phyloP scores from a whole-genome alignment of 1,139 yeast species.

The Pichia sp. region DNA sequence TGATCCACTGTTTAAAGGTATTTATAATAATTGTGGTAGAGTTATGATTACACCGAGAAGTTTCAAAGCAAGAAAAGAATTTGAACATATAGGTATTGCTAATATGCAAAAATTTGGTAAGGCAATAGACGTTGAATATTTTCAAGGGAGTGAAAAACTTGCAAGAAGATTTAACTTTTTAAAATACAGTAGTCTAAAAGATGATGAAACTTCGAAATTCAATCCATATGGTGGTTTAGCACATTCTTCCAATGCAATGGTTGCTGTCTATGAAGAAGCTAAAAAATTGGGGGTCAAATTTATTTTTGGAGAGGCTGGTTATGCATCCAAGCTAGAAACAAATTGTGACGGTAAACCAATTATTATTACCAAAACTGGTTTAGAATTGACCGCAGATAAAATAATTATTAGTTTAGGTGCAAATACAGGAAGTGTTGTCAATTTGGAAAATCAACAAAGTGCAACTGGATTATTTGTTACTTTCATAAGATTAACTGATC shows the following conservation, averaged over 20 bases:
- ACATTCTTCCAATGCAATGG: constrained; percentile 31
- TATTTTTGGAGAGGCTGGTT: constrained; percentile 30
- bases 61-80: constrained; percentile 30
- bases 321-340: constrained; percentile 15
- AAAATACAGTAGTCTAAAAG: constrained; percentile 24
- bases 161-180: constrained; percentile 29
- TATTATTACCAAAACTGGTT: constrained; percentile 26
- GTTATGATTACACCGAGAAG: constrained; percentile 26
- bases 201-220: constrained; percentile 24
- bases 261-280: constrained; percentile 26
- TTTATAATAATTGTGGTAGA: constrained; percentile 36
- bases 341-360: constrained; percentile 15
- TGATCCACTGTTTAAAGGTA: constrained; percentile 29
- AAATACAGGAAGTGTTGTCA: constrained; percentile 29
- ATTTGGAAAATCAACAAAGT: constrained; percentile 31
- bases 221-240: constrained; percentile 34
- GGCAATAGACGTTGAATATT: constrained; percentile 27
- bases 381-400: constrained; percentile 28
- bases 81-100: constrained; percentile 32
- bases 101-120: constrained; percentile 31
- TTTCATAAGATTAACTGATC: constrained; percentile 29
- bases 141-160: constrained; percentile 29
- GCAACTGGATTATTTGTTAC: constrained; percentile 37
- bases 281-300: constrained; percentile 30
- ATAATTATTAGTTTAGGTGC: constrained; percentile 33